phyloP scores from a whole-genome alignment of 2,329 filamentous ascomycete species.

The Scortechinia acanthostroma region DNA sequence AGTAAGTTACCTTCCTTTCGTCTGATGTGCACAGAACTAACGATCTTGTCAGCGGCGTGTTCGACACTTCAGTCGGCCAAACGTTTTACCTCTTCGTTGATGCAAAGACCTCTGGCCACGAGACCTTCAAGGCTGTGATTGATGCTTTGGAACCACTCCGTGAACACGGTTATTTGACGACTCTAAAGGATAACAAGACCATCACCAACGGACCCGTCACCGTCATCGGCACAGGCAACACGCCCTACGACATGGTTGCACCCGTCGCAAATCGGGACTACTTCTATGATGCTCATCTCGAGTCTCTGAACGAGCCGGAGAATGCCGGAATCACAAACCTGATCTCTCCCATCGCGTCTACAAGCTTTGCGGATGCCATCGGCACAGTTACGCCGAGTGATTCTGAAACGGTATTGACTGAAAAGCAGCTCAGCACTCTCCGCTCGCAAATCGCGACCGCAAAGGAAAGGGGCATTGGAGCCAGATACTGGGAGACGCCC shows the following conservation, averaged over 20 bases:
- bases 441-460: slow-evolving; percentile 41
- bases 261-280: slow-evolving; percentile 36
- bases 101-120: slow-evolving; percentile 46
- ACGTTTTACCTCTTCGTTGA: slow-evolving; percentile 62
- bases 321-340: slow-evolving; percentile 33
- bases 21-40: slow-evolving; percentile 5
- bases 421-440: slow-evolving; percentile 38
- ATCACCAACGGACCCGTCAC: slow-evolving; percentile 42
- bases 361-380: slow-evolving; percentile 27
- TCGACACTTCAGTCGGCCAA: slow-evolving; percentile 42
- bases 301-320: slow-evolving; percentile 25
- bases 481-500: slow-evolving; percentile 58
- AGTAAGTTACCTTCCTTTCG: slow-evolving; percentile 17
- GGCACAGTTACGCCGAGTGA: neutral
- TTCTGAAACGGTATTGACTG: slow-evolving; percentile 18
- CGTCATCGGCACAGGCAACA: slow-evolving; percentile 55
- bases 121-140: slow-evolving; percentile 47
- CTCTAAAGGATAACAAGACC: slow-evolving; percentile 14
- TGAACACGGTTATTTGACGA: slow-evolving; percentile 15
- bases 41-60: slow-evolving; percentile 35
- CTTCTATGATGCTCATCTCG: slow-evolving; percentile 53
- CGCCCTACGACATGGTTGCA: slow-evolving; percentile 35
- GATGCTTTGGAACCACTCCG: slow-evolving; percentile 46
- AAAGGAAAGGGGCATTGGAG: slow-evolving; percentile 45
- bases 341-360: slow-evolving; percentile 44